Conservation (phyloP, 1,284 basidiomycete genomes). For the Dichomitus squalens region DNA sequence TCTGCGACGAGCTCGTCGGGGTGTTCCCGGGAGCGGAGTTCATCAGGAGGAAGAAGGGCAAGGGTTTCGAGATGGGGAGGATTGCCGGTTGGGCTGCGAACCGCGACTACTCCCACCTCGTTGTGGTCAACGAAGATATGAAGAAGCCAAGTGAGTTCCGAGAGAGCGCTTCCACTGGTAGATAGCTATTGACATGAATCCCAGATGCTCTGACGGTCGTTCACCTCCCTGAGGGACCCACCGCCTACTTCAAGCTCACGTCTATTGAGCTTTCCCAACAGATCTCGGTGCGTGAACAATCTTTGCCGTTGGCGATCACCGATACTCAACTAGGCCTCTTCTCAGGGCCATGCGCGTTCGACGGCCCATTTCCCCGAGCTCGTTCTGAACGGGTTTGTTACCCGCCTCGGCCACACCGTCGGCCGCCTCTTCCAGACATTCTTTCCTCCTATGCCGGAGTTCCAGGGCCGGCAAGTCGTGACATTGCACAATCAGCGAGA, state of each 20-base stretch:
- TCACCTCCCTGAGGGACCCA: conserved; percentile 90
- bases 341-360: conserved; percentile 87
- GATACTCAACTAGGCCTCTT: too few species aligned
- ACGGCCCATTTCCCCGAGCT: conserved; percentile 96
- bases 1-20: conserved; percentile 89
- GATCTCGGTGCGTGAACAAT: conserved; percentile 63
- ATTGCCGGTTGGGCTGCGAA: conserved; percentile 95
- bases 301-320: background rate
- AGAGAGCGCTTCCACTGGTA: background rate
- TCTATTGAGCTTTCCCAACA: conserved; percentile 86
- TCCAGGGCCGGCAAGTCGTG: conserved; percentile 96
- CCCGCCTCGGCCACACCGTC: conserved; percentile 90
- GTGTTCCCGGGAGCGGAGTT: conserved; percentile 97
- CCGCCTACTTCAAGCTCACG: conserved; percentile 95
- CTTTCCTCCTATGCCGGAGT: conserved; percentile 94
- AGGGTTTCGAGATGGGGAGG: conserved; percentile 91
- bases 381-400: conserved; percentile 95
- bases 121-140: conserved; percentile 95
- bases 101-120: conserved; percentile 84
- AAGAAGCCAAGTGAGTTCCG: conserved; percentile 82
- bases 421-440: conserved; percentile 95
- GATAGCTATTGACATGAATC: conserved; percentile 9
- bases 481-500: conserved; percentile 98
- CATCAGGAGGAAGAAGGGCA: conserved; percentile 87
- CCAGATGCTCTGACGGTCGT: conserved; percentile 91